These are phyloP conservation scores for Plasmodium gaboni DNA, from an alignment of 169 alveolate genomes.

Conservation along the genomic window DNA sequence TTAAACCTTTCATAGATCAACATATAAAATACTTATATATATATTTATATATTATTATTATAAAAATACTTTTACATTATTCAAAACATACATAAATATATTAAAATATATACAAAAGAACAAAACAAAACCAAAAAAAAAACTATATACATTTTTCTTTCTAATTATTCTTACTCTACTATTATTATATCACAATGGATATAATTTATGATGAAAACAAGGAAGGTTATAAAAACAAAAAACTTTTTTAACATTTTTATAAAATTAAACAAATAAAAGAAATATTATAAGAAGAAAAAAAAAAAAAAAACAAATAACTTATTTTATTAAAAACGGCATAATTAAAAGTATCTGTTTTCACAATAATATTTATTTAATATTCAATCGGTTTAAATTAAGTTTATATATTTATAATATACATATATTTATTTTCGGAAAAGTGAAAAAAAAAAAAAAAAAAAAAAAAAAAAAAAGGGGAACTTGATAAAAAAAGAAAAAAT, in stretches of 20 bases:
- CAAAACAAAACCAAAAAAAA: background rate
- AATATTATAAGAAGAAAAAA: conserved; percentile 16
- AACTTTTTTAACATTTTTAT: conserved; percentile 48
- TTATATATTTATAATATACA: background rate
- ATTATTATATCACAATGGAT: conserved; percentile 55
- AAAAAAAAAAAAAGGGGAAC: too few relatives aligned
- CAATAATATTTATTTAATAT: background rate
- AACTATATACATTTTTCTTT: background rate
- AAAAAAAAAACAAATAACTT: conserved; percentile 17
- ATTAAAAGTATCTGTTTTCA: conserved; percentile 7
- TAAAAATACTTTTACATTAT: conserved; percentile 7
- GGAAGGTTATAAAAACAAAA: conserved; percentile 36
- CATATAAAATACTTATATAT: too few relatives aligned
- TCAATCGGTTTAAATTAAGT: background rate
- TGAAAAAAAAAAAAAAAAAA: too few relatives aligned
- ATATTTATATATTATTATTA: background rate
- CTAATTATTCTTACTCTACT: conserved; percentile 61
- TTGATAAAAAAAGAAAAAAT: too few relatives aligned
- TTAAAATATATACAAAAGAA: background rate
- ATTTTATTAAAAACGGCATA: conserved; percentile 25
- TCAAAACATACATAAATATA: too few relatives aligned
- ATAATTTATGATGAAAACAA: conserved; percentile 29
- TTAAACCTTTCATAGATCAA: background rate
- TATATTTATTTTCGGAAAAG: background rate
- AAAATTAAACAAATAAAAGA: too few relatives aligned